Base-by-base conservation (phyloP, 2,329 filamentous ascomycete species). In the Ascochyta lentis region DNA sequence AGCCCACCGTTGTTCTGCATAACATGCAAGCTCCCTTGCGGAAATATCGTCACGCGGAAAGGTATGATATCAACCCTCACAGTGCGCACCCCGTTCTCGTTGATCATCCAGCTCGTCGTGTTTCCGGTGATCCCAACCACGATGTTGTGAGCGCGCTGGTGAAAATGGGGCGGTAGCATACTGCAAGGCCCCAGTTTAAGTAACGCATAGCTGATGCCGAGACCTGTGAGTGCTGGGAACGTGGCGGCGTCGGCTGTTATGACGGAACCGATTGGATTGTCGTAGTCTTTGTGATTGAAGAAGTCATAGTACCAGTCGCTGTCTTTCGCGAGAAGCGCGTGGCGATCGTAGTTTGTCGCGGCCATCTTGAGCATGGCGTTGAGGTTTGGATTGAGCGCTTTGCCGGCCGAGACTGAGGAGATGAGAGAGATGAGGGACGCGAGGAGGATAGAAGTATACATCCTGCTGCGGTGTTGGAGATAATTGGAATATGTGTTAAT, bases 221-320 rank as follows among this genome's bases (percentile, higher is more conserved):
- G 75, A 19, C 76, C 78, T 13, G 76, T 75, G 1, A 79, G 70
- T 16, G 80, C 79, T 5, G 81, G 81, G 60, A 83, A 83, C 19
- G 79, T 82, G 16, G 80, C 80, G 12, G 78, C 78, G 59, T 83
- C 82, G 60, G 81, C 81, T 60, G 81, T 83, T 59, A 80, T 75
- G 31, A 84, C 81, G 15, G 77, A 76, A 12, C 82, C 81, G 1
- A 79, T 57, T 57, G 78, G 78, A 29, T 72, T 79, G 63, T 80
- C 78, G 66, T 78, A 81, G 62, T 74, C 71, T 12, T 67, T 60
- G 47, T 80, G 72, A 9, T 71, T 69, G 26, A 76, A 54, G 69
- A 83, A 84, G 70, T 84, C 79, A 65, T 82, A 84, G 38, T 73
- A 65, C 80, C 80, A 83, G 61, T 79, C 77, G 15, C 69, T 68